These are phyloP conservation scores for Setaria italica DNA, from an alignment of 202 grass and related monocot genomes.

Conservation along the genomic window DNA sequence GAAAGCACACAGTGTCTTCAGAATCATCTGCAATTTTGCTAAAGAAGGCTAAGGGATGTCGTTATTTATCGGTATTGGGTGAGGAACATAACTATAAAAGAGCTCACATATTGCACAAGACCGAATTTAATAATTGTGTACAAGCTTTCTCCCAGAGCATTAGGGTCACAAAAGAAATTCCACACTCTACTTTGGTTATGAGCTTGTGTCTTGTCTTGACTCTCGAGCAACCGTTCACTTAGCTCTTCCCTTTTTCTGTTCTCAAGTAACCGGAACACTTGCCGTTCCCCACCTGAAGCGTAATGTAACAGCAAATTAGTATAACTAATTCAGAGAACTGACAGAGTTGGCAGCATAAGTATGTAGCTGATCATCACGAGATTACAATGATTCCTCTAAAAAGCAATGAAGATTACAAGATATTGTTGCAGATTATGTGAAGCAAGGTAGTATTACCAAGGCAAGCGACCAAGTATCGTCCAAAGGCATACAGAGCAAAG, in stretches of 20 bases:
- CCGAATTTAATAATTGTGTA: constrained; percentile 89
- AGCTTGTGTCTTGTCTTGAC: constrained; percentile 46
- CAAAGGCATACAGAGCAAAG: constrained; percentile 90
- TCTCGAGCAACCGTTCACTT: constrained; percentile 57
- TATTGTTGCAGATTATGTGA: background rate
- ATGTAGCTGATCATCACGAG: background rate
- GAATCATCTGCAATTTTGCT: constrained; percentile 71
- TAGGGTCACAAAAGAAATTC: constrained; percentile 70
- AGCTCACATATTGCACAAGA: constrained; percentile 89
- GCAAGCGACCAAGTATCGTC: constrained; percentile 84
- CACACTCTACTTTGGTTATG: constrained; percentile 27
- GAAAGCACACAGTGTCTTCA: constrained; percentile 84
- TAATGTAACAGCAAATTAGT: constrained; percentile 23
- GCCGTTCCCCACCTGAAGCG: constrained; percentile 67
- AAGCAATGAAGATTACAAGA: background rate
- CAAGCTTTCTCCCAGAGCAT: constrained; percentile 64
- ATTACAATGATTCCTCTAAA: background rate
- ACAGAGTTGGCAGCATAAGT: background rate
- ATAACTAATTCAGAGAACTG: background rate
- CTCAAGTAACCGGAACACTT: constrained; percentile 75
- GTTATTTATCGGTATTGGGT: background rate
- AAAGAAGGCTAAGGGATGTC: background rate
- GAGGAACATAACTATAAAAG: constrained; percentile 25
- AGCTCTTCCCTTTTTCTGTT: constrained; percentile 64
- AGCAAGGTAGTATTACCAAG: constrained; percentile 58